phyloP scores from a whole-genome alignment of 441 rosid genomes.

The Raphanus hybrid region DNA sequence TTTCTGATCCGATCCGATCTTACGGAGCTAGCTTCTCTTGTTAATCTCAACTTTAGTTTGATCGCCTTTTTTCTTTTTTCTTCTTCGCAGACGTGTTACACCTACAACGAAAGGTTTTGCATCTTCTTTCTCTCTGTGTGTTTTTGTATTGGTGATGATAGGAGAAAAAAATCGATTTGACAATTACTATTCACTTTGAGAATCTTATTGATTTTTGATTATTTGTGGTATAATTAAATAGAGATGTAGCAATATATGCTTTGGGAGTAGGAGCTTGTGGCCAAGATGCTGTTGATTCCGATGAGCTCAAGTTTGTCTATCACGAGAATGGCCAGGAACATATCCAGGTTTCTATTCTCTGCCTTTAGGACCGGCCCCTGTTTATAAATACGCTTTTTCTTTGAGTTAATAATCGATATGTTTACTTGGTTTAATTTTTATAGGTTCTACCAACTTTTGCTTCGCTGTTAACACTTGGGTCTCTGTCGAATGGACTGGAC shows the following conservation, averaged over 20 bases:
- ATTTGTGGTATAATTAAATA: conserved; percentile 44
- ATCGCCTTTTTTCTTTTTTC: background rate
- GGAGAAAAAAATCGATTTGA: background rate
- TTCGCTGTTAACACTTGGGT: conserved; percentile 54
- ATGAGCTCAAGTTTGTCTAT: conserved; percentile 85
- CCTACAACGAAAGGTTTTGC: conserved; percentile 64
- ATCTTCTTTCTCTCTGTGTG: conserved; percentile 5
- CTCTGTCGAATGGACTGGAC: conserved; percentile 36
- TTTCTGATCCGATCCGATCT: background rate
- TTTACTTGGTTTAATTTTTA: background rate
- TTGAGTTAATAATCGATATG: background rate
- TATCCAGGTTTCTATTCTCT: conserved; percentile 58
- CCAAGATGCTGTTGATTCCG: conserved; percentile 65
- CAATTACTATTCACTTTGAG: background rate
- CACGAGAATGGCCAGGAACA: conserved; percentile 70
- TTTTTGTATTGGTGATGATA: background rate
- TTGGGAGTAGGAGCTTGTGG: conserved; percentile 93
- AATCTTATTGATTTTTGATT: background rate
- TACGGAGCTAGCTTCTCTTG: background rate
- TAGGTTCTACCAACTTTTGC: conserved; percentile 95
- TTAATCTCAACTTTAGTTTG: background rate
- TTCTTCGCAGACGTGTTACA: conserved; percentile 46
- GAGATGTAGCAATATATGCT: conserved; percentile 84
- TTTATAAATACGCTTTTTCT: background rate
- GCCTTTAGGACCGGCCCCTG: too few relatives aligned